Base-by-base conservation (phyloP, 2,329 filamentous ascomycete species). In the Cucurbitaria berberidis region DNA sequence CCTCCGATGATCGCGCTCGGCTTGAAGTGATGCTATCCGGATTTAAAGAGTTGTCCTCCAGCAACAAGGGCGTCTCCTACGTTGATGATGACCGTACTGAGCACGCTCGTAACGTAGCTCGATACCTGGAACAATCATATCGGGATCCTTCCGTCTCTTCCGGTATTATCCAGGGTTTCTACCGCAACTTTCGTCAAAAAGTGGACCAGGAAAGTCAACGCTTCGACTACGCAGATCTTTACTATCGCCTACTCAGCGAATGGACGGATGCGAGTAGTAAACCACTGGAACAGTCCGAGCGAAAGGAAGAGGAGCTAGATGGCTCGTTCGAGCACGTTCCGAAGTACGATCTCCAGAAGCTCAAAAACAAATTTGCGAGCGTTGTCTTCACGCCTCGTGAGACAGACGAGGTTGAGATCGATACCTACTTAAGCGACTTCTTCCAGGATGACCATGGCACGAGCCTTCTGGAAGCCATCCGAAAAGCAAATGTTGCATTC, bases 301-400 rank as follows among this genome's bases (percentile, higher is more conserved):
- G 15, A 11, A 55, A 52, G 13, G 49, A 56, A 21, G 48, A 48
- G 13, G 48, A 54, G 11, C 44, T 59, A 5, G 57, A 55, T 40
- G 60, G 53, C n/a, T 55, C 59, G 2, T 62, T 53, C 39, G 59
- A 59, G 45, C 50, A 58, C 49, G 48, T 60, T 3, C 59, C 62
- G 15, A 51, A 47, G 29, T 59, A 60, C 45, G 53, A 45, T 16
- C 38, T 64, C 7, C 55, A 63, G 30, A 46, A 59, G 11, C 45
- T 63, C 10, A 58, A 44, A 27, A 55, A 63, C 13, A 58, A 60
- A 21, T 63, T 61, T 43, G 56, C 51, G 22, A 55, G 41, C 22
- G 57, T 61, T n/a, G 60, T 57, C 19, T 63, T 63, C 51, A 59
- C 54, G 6, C 55, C 60, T 1, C 48, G 57, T 5, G 52, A 63